A percentile compares a stretch with the other conserved stretches of the same genome.
Evolutionary conservation across 2,329 filamentous ascomycete species (phyloP).

Genomic region (Botrytis galanthina): DNA sequence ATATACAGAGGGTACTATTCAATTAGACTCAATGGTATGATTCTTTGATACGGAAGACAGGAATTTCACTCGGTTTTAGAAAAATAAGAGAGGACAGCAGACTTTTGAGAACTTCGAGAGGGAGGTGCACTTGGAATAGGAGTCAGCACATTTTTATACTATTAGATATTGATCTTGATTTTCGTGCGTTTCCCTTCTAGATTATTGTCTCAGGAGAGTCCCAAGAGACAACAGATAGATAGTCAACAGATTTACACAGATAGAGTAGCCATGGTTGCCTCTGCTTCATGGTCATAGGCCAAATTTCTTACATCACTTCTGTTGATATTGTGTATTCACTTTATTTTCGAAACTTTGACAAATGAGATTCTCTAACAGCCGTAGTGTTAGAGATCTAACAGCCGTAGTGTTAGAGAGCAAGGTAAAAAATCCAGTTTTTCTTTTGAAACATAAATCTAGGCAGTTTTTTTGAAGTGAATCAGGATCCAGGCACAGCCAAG

Average conservation of each 20-base stretch:
- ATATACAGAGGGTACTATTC: no score
- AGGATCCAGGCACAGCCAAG: neutral
- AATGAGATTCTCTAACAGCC: accelerated
- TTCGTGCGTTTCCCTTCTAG: neutral
- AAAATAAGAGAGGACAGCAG: neutral
- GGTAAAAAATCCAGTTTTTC: neutral
- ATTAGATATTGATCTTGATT: neutral
- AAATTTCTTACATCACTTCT: neutral
- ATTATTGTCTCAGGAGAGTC: accelerated
- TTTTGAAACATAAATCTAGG: neutral
- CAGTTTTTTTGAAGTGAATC: neutral
- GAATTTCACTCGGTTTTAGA: accelerated
- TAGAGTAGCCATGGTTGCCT: neutral
- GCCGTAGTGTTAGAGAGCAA: accelerated
- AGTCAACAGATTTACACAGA: neutral
- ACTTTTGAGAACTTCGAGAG: neutral
- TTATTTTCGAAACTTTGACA: neutral
- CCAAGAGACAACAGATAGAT: neutral
- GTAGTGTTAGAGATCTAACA: accelerated
- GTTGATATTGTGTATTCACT: neutral
- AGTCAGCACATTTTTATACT: neutral
- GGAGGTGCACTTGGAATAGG: neutral
- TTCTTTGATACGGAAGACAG: neutral
- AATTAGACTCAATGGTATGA: neutral
- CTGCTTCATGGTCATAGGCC: neutral